phyloP scores from a whole-genome alignment of 2,329 filamentous ascomycete genomes.

The Scleromitrula shiraiana region DNA sequence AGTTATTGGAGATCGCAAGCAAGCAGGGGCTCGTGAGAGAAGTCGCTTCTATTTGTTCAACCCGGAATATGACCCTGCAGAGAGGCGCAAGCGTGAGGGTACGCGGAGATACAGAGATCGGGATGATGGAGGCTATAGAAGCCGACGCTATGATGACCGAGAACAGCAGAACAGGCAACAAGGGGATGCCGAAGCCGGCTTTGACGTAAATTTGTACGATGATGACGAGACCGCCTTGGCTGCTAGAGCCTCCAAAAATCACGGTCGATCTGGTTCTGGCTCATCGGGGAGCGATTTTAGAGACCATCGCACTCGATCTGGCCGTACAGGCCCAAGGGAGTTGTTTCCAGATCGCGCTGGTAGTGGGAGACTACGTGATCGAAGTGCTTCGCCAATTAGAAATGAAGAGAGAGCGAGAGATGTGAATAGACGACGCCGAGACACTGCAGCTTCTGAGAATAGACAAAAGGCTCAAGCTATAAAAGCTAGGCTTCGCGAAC shows the following conservation, averaged over 20 bases:
- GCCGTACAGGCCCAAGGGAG: slow-evolving; percentile 40
- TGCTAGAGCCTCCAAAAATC: slow-evolving; percentile 26
- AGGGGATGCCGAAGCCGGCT: slow-evolving; percentile 47
- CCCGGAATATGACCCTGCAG: slow-evolving; percentile 78
- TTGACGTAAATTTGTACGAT: slow-evolving; percentile 77
- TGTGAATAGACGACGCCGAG: slow-evolving; percentile 27
- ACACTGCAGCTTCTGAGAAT: slow-evolving; percentile 30
- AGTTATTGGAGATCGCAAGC: slow-evolving; percentile 70
- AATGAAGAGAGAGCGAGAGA: slow-evolving; percentile 31
- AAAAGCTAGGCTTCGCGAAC: slow-evolving; percentile 29
- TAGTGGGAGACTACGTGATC: slow-evolving; percentile 26
- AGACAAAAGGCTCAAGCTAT: slow-evolving; percentile 39
- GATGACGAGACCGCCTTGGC: slow-evolving; percentile 44
- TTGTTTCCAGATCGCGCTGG: slow-evolving; percentile 46
- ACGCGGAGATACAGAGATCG: slow-evolving; percentile 55
- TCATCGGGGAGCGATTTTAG: slow-evolving; percentile 28
- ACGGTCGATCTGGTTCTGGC: slow-evolving; percentile 26
- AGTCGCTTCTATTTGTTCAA: slow-evolving; percentile 92
- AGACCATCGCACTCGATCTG: slow-evolving; percentile 8
- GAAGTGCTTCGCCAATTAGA: slow-evolving; percentile 29
- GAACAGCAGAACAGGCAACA: slow-evolving; percentile 33
- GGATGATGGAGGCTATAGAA: slow-evolving; percentile 37
- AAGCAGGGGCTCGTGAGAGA: slow-evolving; percentile 64
- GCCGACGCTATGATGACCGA: slow-evolving; percentile 36
- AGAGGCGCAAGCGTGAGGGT: slow-evolving; percentile 53